These are phyloP conservation scores for Tillandsia fasciculata DNA, from an alignment of 176 grass and related monocot species.

Conservation along the genomic window DNA sequence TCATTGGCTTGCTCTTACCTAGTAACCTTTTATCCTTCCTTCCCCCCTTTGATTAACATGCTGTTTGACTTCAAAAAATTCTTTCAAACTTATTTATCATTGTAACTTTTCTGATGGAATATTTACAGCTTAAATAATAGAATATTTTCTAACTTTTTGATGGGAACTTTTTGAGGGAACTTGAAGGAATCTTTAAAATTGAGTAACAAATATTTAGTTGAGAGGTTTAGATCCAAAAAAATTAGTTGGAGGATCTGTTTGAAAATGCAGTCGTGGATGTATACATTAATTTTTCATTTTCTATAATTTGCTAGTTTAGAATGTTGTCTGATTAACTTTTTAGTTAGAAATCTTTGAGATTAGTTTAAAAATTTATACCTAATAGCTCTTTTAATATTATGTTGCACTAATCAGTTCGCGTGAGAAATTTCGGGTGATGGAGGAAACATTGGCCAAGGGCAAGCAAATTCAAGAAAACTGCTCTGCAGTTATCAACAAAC, in stretches of 20 bases:
- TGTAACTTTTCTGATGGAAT: too few relatives aligned
- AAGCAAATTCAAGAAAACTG: conserved; percentile 63
- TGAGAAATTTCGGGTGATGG: conserved; percentile 69
- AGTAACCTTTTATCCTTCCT: not conserved
- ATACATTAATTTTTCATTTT: not conserved
- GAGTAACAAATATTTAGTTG: too few relatives aligned
- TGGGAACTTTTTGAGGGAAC: conserved; percentile 2
- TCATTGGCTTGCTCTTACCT: not conserved
- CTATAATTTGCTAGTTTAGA: too few relatives aligned
- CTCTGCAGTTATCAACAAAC: conserved; percentile 37
- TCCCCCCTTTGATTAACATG: not conserved
- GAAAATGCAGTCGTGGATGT: not conserved
- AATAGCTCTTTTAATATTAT: conserved; percentile 4
- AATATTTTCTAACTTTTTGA: conserved; percentile 6
- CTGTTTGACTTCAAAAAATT: too few relatives aligned
- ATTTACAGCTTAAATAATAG: not conserved
- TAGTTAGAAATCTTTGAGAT: not conserved
- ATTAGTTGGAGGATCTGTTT: not conserved
- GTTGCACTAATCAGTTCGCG: conserved; percentile 34
- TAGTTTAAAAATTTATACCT: not conserved
- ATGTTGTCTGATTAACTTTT: not conserved
- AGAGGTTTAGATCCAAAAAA: too few relatives aligned
- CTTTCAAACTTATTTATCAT: too few relatives aligned
- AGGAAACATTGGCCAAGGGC: conserved; percentile 51
- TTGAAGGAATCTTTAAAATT: not conserved